Base-by-base conservation (phyloP, 1,139 yeast genomes). In the Petasospora fabianii region DNA sequence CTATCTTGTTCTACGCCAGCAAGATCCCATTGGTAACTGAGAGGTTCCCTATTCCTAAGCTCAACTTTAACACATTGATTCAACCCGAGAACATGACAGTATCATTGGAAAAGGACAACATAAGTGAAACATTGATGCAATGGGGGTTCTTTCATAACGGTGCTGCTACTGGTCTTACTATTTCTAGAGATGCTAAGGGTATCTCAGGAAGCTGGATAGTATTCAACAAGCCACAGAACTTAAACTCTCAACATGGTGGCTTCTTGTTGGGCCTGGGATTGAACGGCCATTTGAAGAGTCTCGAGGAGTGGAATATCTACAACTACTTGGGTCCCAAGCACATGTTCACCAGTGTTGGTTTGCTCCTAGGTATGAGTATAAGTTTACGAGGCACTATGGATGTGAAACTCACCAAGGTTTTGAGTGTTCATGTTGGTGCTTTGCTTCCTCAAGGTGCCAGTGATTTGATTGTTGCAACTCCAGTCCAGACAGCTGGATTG, bases 81-180 rank as follows among this genome's bases (percentile, higher is more conserved):
- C 66, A 77, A 14, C 95, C 97, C 0, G 71, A 71, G 31, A 78
- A 80, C 62, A 71, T 79, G 3, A 84, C 80, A 20, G 75, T 86
- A 1, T 69, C 80, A 1, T 61, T 80, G 4, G 80, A 81, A 4
- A 76, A 73, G 42, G 78, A 75, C 2, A 56, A 73, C 0, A 59
- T 85, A 9, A 69, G 76, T 13, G 66, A 70, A 5, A 72, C 68
- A 14, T 62, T 73, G 5, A 57, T 75, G 18, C 78, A 80, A 33
- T 90, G 97, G 97, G 96, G 96, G 0, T 76, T 78, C 46, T 94
- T 92, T 58, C 97, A 92, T 53, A 85, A 85, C 53, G 99, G 99
- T 11, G 95, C 81, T 0, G 80, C 96, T 3, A 75, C 94, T 1
- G 98, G 97, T 0, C 63, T 94, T 37, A 80, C 85, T 40, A 78